Conservation (phyloP, 352 stramenopile genomes). For the Stephanocyclus meneghinianus region DNA sequence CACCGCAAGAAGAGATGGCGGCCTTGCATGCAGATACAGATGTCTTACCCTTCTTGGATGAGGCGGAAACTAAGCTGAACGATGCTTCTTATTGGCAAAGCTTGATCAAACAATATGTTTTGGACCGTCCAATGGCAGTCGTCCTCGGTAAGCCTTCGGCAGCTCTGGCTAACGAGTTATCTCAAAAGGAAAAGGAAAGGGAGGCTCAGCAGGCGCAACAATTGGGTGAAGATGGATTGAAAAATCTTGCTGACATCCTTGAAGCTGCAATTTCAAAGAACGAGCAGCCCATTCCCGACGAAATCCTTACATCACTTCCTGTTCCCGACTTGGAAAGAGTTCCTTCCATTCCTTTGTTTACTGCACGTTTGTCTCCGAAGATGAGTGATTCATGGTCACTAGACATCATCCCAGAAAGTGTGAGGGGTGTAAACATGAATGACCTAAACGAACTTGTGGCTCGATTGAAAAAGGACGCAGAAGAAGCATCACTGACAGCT, state of each 20-base stretch:
- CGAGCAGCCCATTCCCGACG: conserved; percentile 42
- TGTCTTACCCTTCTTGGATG: conserved; percentile 39
- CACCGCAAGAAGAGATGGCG: conserved; percentile 30
- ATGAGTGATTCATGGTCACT: conserved; percentile 3
- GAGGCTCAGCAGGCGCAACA: conserved; percentile 25
- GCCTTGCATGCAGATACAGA: conserved; percentile 39
- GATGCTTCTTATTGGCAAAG: conserved; percentile 44
- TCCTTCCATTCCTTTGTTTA: conserved; percentile 43
- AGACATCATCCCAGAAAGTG: conserved; percentile 37
- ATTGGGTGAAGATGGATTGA: conserved; percentile 40
- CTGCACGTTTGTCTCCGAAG: conserved; percentile 22
- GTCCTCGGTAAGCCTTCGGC: conserved; percentile 46
- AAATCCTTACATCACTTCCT: conserved; percentile 46
- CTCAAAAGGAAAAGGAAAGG: conserved; percentile 41
- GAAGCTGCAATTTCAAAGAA: conserved; percentile 48
- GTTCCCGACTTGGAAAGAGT: conserved; percentile 53
- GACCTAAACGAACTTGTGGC: conserved; percentile 20
- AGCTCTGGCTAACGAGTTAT: conserved; percentile 26
- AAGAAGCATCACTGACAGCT: not conserved
- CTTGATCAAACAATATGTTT: conserved; percentile 41
- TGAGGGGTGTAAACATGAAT: conserved; percentile 17
- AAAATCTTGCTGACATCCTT: conserved; percentile 18
- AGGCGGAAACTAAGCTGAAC: conserved; percentile 28
- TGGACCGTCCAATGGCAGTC: conserved; percentile 47
- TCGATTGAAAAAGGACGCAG: conserved; percentile 24